These are phyloP conservation scores for Haberlea rhodopensis DNA, from an alignment of 257 asterid genomes.

Conservation along the genomic window DNA sequence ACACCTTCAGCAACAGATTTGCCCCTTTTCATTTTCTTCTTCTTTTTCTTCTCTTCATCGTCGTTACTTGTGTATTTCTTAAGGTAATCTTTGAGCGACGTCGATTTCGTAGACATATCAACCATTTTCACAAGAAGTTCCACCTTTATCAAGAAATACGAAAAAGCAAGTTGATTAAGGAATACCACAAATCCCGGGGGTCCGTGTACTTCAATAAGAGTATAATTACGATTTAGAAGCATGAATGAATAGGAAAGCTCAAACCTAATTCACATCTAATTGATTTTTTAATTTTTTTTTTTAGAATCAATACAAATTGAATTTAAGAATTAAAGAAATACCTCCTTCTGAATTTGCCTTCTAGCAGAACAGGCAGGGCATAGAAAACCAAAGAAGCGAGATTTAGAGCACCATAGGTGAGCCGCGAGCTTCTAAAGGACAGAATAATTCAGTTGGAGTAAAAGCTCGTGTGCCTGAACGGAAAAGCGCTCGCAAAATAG, in stretches of 20 bases:
- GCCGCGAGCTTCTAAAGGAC: no score
- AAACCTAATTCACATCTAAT: not conserved
- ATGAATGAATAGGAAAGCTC: no score
- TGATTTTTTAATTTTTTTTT: no score
- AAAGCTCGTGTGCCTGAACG: no score
- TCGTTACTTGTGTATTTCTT: slow-evolving; percentile 57
- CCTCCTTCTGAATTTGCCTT: not conserved
- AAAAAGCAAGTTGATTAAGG: not conserved
- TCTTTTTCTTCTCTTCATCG: slow-evolving; percentile 56
- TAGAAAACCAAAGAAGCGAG: no score
- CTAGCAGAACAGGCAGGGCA: not conserved
- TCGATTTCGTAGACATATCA: slow-evolving; percentile 41
- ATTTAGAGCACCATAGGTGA: no score
- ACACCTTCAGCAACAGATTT: slow-evolving; percentile 48
- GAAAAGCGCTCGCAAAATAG: no score
- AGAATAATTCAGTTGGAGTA: no score
- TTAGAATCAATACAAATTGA: not conserved
- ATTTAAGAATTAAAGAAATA: no score
- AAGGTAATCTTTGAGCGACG: slow-evolving; percentile 71
- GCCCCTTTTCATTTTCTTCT: slow-evolving; percentile 44
- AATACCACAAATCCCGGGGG: not conserved
- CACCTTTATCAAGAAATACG: not conserved
- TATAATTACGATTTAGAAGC: not conserved
- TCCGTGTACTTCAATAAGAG: not conserved
- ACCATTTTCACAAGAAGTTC: slow-evolving; percentile 35